Percentiles rank a stretch among this genome's conserved stretches.
These are phyloP conservation scores for Brettanomyces naardenensis DNA, from an alignment of 805 yeast species.

Conservation along the genomic window DNA sequence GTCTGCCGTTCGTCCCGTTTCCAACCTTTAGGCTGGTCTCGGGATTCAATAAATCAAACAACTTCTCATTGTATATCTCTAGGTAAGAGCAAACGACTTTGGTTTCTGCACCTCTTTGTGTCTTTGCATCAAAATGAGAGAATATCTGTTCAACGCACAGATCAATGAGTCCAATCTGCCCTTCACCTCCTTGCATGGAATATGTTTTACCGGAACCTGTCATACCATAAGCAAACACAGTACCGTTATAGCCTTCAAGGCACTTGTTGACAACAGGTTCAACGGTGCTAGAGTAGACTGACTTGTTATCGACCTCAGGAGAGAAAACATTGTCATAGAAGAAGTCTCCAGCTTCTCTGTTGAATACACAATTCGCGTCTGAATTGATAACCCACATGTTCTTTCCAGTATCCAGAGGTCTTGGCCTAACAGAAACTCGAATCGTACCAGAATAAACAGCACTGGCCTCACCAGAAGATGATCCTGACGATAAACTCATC, in stretches of 20 bases:
- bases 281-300: conserved; percentile 54
- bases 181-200: conserved; percentile 68
- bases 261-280: conserved; percentile 45
- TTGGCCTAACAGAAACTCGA: conserved; percentile 69
- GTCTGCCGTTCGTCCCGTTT: not conserved
- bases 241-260: conserved; percentile 74
- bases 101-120: conserved; percentile 24
- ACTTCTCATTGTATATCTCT: conserved; percentile 82
- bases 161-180: conserved; percentile 66
- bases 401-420: conserved; percentile 37
- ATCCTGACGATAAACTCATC: conserved; percentile 6
- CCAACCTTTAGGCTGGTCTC: not conserved
- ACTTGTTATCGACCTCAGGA: conserved; percentile 42
- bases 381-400: conserved; percentile 40
- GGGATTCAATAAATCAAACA: conserved; percentile 60
- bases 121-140: conserved; percentile 24
- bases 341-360: conserved; percentile 55
- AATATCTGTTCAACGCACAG: conserved; percentile 58
- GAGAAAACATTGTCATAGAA: conserved; percentile 74
- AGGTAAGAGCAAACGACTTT: conserved; percentile 61
- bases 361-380: conserved; percentile 36
- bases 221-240: conserved; percentile 91
- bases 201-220: conserved; percentile 90
- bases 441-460: conserved; percentile 57
- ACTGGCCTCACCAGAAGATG: conserved; percentile 1